Evolutionary conservation across 2,329 filamentous ascomycete species (phyloP), one percentile per base, ranked within the genome.

Genomic region (Ophiostoma tasmaniense): DNA sequence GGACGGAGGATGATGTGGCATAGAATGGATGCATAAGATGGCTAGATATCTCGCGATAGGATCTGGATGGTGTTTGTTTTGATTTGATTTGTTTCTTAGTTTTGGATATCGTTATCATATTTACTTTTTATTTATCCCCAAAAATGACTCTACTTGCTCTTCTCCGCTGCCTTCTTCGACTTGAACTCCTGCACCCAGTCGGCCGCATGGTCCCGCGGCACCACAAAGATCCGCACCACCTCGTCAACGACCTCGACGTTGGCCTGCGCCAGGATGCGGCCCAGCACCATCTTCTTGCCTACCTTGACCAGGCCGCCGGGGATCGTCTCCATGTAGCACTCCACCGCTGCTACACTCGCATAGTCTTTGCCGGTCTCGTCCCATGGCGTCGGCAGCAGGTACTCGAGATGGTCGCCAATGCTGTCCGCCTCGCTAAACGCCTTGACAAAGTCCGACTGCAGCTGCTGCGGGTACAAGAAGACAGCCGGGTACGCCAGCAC

Each of bases 361-460:
- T 97, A 97, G 74, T 87, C 87, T 28, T 50, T 45, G 17, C 13
- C 55, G 1, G 1, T 83, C 79, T 42, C 50, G 37, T 98, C 95
- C 95, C 95, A 99, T 14, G 93, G 92, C 74, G 93, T 79, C 2
- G 93, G 94, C 70, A 99, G 86, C 11, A 98, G 89, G 75, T 97
- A 97, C 3, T 83, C 82, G 66, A 99, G 81, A 78, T 97, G 93
- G 73, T 94, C 88, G 8, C 83, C 84, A 35, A 97, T 81, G 20
- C 84, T 85, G 73, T 95, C 88, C 70, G 84, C 87, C 82, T 98
- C 95, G 67, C 84, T 83, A 74, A 97, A 95, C 0, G 87, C 86
- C 81, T 96, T 97, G 79, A 99, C 85, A 74, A 99, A 95, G 78
- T 99, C 95, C 1, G 88, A 90, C 81, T 98, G 89, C 64, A 90